Base-by-base conservation (phyloP, 768 basidiomycete species). In the Arthromyces matolae region DNA sequence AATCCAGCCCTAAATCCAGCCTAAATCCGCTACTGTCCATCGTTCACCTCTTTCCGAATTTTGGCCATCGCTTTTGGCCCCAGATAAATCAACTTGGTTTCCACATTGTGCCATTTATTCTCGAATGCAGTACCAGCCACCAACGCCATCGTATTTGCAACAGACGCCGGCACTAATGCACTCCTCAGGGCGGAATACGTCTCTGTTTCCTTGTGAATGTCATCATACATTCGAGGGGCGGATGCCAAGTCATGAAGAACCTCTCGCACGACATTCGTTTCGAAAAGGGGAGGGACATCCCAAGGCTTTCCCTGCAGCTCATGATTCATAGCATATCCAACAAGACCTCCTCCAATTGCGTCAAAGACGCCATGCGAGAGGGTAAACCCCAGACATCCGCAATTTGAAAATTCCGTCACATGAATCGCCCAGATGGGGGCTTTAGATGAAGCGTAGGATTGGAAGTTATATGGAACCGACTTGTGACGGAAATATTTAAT, bases 311-410 rank as follows among this genome's bases (percentile, higher is more conserved):
- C n/a, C n/a, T 49, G 41, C 2, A 49, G 33, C 13, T 49, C 47
- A 14, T 28, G 31, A 35, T 49, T 27, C 18, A 49, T 19, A 25
- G 6, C 23, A 4, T 25, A 9, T 13, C 41, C 25, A 24, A 49
- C 20, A 13, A 33, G 38, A 27, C 47, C 47, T 14, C 41, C 10
- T 10, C 47, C 47, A 16, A 36, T 34, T 16, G 29, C 47, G 25
- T 49, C 47, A 25, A 49, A 49, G 8, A 49, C 31, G 13, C 38
- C 39, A 34, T 49, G 47, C 9, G 47, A 40, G 3, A 42, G 22
- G 14, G 47, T 34, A 32, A 49, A 16, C 3, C 46, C 46, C 12
- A 47, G n/a, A 24, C 46, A 47, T 8, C 37, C 16, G 46, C 16
- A 16, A 47, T 32, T 22, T 47, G 46, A 28, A 47, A n/a, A n/a